A percentile compares a stretch with the other conserved stretches of the same genome.
phyloP scores from a whole-genome alignment of 2,329 filamentous ascomycete genomes.

The Fusarium graminum region DNA sequence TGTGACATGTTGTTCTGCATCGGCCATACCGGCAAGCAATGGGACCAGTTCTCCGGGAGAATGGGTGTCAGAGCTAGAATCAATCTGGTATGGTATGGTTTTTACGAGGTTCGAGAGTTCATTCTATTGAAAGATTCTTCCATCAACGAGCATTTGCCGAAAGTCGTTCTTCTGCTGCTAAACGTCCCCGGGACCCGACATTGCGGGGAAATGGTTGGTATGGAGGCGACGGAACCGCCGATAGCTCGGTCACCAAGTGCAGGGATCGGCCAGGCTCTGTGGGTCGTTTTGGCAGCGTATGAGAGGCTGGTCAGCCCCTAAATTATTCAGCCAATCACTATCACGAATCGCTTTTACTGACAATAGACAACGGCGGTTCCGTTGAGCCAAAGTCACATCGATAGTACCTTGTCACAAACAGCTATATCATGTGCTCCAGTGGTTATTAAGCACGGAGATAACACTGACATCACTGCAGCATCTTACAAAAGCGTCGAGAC shows the following conservation, averaged over 20 bases:
- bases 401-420: rapidly evolving
- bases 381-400: neutral
- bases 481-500: too few species aligned
- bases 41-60: too few species aligned
- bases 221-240: slow-evolving; percentile 4
- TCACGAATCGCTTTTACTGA: too few species aligned
- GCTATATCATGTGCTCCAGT: neutral
- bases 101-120: too few species aligned
- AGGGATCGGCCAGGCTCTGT: neutral
- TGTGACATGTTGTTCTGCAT: rapidly evolving
- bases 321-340: neutral
- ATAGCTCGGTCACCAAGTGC: neutral
- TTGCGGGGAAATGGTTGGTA: neutral
- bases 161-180: too few species aligned
- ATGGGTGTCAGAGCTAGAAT: too few species aligned
- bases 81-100: too few species aligned
- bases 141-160: too few species aligned
- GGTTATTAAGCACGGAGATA: neutral
- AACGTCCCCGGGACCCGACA: neutral
- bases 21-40: neutral
- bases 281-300: neutral
- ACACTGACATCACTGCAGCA: too few species aligned
- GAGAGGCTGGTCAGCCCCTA: neutral
- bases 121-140: too few species aligned
- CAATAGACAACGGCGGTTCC: slow-evolving; percentile 1